These are phyloP conservation scores for Ceratobasidium sp. DNA, from an alignment of 1,284 basidiomycete species.

Conservation along the genomic window DNA sequence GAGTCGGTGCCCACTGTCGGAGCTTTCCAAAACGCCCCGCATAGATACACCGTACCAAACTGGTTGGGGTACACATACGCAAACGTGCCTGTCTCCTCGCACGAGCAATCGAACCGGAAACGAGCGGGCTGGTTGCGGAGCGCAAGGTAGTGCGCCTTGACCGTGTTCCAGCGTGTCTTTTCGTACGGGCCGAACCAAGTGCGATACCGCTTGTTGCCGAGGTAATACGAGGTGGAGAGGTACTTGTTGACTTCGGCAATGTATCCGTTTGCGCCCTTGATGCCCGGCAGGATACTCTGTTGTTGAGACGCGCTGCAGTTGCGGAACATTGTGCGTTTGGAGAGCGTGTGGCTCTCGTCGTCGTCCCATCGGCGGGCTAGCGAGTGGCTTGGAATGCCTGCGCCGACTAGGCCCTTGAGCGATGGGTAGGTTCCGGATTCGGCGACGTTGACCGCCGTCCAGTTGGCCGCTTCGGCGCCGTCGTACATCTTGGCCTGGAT, in stretches of 20 bases:
- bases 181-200: constrained; percentile 45
- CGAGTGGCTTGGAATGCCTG: constrained; percentile 19
- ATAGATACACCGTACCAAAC: constrained; percentile 44
- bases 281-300: not conserved
- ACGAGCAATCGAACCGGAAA: constrained; percentile 44
- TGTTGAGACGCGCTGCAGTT: constrained; percentile 32
- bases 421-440: constrained; percentile 26
- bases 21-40: constrained; percentile 41
- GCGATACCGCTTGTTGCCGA: constrained; percentile 34
- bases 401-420: constrained; percentile 14
- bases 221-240: constrained; percentile 17
- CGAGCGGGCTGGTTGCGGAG: constrained; percentile 11
- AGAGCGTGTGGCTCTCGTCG: constrained; percentile 1
- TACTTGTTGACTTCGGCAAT: constrained; percentile 44
- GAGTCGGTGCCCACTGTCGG: constrained; percentile 39
- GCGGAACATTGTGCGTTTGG: constrained; percentile 36
- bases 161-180: constrained; percentile 6
- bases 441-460: constrained; percentile 20
- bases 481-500: constrained; percentile 40
- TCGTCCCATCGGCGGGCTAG: constrained; percentile 28
- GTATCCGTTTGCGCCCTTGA: constrained; percentile 34
- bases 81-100: constrained; percentile 28
- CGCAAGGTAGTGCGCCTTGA: constrained; percentile 14
- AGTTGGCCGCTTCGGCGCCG: constrained; percentile 33
- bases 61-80: constrained; percentile 45